phyloP scores from a whole-genome alignment of 108 stramenopile species.

The Nitzschia sp. region DNA sequence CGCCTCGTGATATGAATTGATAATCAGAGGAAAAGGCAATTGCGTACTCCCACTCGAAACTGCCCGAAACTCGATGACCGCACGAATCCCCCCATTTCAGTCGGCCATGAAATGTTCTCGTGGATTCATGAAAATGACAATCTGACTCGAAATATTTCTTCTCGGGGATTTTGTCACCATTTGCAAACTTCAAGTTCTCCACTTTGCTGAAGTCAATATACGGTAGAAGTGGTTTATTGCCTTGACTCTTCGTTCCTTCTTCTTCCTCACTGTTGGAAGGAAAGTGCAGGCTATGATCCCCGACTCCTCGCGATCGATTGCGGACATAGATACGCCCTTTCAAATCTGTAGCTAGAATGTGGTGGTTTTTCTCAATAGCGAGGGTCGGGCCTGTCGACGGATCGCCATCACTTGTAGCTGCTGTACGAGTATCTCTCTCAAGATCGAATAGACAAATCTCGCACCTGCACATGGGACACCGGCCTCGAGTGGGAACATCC shows the following conservation, averaged over 20 bases:
- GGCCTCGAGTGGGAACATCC: slow-evolving; percentile 35
- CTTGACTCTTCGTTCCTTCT: too few species aligned
- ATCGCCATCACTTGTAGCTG: neutral
- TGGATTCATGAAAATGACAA: slow-evolving; percentile 43
- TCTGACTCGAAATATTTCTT: slow-evolving; percentile 20
- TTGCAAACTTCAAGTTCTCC: neutral
- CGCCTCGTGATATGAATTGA: slow-evolving; percentile 39
- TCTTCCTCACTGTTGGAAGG: slow-evolving; percentile 1
- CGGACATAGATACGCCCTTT: neutral
- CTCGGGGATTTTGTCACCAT: neutral
- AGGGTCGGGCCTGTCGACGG: neutral
- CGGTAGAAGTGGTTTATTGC: neutral
- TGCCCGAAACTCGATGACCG: neutral
- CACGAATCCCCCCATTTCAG: neutral
- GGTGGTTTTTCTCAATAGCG: neutral
- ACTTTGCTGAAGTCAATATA: neutral
- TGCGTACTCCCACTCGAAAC: slow-evolving; percentile 17
- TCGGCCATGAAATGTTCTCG: slow-evolving; percentile 46
- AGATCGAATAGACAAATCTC: slow-evolving; percentile 35
- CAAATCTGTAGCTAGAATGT: neutral
- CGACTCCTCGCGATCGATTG: neutral
- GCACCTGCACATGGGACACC: slow-evolving; percentile 43
- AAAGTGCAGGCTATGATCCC: slow-evolving; percentile 12
- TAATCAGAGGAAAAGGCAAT: slow-evolving; percentile 48
- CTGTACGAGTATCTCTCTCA: neutral